Evolutionary conservation across 768 basidiomycete species (phyloP), one percentile per base, ranked within the genome.

Genomic region (Suillus plorans): DNA sequence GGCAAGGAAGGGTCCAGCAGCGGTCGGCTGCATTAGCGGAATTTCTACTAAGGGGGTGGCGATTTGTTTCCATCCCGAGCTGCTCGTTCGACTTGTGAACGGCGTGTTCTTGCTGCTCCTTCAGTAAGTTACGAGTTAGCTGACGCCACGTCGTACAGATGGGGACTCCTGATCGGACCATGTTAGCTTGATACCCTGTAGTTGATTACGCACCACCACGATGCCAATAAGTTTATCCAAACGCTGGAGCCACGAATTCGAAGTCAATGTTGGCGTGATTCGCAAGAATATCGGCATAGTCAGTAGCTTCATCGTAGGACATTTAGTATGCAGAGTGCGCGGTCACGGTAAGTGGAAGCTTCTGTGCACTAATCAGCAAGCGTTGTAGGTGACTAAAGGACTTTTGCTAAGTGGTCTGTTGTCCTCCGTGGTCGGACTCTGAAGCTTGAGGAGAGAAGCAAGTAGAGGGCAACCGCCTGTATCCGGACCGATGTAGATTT

Each of bases 71-170:
- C 47, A 49, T 22, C 22, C 13, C 4, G 7, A 50, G 50, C 8
- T 3, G 13, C 16, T 28, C 25, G 25, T 28, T 28, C 7, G 7
- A 52, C 22, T 8, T 62, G 50, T 20, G 13, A 62, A 25, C 28
- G 20, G 52, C 60, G 5, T 37, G 36, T 31, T 60, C 57, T 55
- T 69, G 64, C 36, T 69, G 44, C 58, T 60, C 62, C 13, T 61
- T 60, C 18, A 68, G 57, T 28, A 67, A 67, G 18, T 63, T 34
- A n/a, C 67, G 59, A 47, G 64, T 67, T 16, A 67, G 34, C 16
- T 63, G 20, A 9, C 31, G 25, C 52, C 52, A 53, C 52, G 50
- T 28, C 60, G 50, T 34, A 37, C 12, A 16, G 53, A 68, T 25
- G 22, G 34, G 20, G 41, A 41, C 36, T 53, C 14, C 14, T 50